A percentile compares a stretch with the other conserved stretches of the same genome.
phyloP scores from a whole-genome alignment of 805 yeast genomes.

The Nakazawaea holstii region DNA sequence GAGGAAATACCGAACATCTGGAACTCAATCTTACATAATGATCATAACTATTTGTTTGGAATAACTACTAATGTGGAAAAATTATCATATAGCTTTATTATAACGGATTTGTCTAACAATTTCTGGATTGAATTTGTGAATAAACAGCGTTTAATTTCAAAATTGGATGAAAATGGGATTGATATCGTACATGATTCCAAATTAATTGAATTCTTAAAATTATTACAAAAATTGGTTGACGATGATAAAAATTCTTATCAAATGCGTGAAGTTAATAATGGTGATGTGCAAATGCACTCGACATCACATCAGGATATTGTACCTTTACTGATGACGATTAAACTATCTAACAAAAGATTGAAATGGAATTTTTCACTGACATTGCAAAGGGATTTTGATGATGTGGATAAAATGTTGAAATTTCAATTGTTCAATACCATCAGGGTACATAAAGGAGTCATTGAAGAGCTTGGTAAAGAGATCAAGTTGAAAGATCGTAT shows the following conservation, averaged over 20 bases:
- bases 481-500: conserved; percentile 10
- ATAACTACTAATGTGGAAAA: background rate
- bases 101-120: background rate
- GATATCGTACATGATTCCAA: background rate
- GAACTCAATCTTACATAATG: background rate
- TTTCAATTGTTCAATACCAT: conserved; percentile 2
- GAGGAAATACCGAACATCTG: conserved; percentile 1
- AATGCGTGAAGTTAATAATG: background rate
- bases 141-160: background rate
- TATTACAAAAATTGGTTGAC: background rate
- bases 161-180: background rate
- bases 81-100: background rate
- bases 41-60: background rate
- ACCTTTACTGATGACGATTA: background rate
- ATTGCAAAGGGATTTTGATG: background rate
- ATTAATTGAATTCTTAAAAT: background rate
- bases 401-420: background rate
- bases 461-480: background rate
- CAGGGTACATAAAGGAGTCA: background rate
- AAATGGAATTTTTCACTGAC: conserved; percentile 1
- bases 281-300: background rate
- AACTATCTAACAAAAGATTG: background rate
- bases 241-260: background rate
- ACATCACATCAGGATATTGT: background rate
- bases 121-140: conserved; percentile 2